Evolutionary conservation across 2,329 filamentous ascomycete genomes (phyloP), one percentile per base, ranked within the genome.

Genomic region (Apiospora hydei): DNA sequence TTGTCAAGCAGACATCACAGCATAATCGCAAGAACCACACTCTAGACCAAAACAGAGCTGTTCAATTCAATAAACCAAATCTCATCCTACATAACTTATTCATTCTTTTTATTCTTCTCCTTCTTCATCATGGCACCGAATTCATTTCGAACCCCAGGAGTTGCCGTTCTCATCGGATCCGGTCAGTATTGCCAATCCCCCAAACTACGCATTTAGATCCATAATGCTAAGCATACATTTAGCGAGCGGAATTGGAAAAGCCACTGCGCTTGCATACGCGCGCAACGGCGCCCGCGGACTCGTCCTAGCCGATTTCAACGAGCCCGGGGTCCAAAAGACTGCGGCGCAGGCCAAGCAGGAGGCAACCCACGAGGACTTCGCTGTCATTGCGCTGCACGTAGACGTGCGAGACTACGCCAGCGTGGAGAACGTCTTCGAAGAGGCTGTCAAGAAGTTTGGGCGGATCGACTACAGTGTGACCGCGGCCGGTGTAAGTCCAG

Each of bases 121-220:
- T 49, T 24, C n/a, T 16, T 24, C 26, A 34, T 21, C 14, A 57
- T 57, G 53, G 53, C 53, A 4, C 26, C 6, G 0, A 21, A 30
- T 14, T 57, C 53, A 0, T 57, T 57, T 34, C 14, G 53, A 8
- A 57, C 53, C 13, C 43, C 66, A 10, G 66, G 66, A 3, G 66
- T 68, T 8, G 66, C 66, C 13, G 66, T 68, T n/a, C 21, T 68
- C 5, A 68, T 68, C 21, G 66, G 66, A 43, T 46, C 66, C 21
- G 66, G 66, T 68, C 7, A 26, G 41, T 47, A 30, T 10, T 41
- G 0, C 18, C 57, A 1, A 10, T 8, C 10, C 11, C 8, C 21
- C 21, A 11, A 34, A 21, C 21, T 5, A 24, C 21, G 11, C 14
- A 4, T n/a, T 26, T 26, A 5, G 30, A 1, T 14, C 10, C 13